Evolutionary conservation across 306 rosid genomes (phyloP).

Genomic region (Sicyos baderoa): DNA sequence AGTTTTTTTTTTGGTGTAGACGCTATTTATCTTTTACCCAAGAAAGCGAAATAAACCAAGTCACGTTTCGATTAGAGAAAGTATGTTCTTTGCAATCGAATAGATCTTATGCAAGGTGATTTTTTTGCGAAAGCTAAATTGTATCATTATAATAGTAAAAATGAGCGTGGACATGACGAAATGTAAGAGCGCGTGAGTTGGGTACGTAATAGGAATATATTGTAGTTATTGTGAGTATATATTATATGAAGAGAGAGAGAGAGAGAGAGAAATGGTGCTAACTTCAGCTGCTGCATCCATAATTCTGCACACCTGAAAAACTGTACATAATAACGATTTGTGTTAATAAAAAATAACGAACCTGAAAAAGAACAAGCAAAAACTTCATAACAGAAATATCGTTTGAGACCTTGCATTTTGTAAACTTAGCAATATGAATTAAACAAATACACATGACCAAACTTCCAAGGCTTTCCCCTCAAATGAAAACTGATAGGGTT

Average conservation of each 20-base stretch:
- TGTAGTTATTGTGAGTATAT: neutral
- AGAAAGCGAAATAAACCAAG: too few relatives aligned
- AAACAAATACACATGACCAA: neutral
- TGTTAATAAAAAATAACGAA: neutral
- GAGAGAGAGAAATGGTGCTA: slow-evolving; percentile 29
- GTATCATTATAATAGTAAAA: neutral
- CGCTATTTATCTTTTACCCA: too few relatives aligned
- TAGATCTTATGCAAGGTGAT: too few relatives aligned
- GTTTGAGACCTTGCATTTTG: neutral
- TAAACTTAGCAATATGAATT: neutral
- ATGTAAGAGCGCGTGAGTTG: slow-evolving; percentile 4
- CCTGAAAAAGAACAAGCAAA: neutral
- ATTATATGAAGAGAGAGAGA: neutral
- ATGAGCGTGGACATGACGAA: neutral
- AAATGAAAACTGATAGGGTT: neutral
- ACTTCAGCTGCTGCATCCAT: slow-evolving; percentile 28
- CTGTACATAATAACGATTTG: slow-evolving; percentile 6
- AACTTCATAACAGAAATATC: neutral
- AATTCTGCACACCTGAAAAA: slow-evolving; percentile 14
- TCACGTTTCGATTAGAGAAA: too few relatives aligned
- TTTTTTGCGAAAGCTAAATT: neutral
- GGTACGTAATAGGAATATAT: too few relatives aligned
- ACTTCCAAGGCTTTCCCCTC: neutral
- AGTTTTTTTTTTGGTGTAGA: too few relatives aligned
- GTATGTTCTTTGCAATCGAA: too few relatives aligned